These are phyloP conservation scores for Aechmea fasciata DNA, from an alignment of 176 grass and related monocot species.

Conservation along the genomic window DNA sequence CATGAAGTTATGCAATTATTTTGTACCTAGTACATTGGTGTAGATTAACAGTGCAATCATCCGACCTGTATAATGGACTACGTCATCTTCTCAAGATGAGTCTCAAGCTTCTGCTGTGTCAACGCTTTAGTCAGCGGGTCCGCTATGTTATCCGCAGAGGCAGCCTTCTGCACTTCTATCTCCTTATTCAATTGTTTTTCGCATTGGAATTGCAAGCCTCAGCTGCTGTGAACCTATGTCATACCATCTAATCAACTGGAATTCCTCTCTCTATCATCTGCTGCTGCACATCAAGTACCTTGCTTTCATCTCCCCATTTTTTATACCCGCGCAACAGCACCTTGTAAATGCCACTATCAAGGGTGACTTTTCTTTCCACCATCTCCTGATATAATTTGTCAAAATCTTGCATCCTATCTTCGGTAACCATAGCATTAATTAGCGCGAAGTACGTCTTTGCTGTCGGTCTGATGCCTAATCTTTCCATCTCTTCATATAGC, in stretches of 20 bases:
- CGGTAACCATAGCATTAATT: constrained; percentile 28
- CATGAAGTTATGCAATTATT: too few relatives aligned
- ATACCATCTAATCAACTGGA: constrained; percentile 8
- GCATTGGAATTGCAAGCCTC: too few relatives aligned
- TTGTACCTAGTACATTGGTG: too few relatives aligned
- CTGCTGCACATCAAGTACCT: constrained; percentile 32
- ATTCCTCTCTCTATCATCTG: constrained; percentile 37
- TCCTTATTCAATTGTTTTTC: too few relatives aligned
- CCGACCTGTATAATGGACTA: too few relatives aligned
- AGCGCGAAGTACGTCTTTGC: constrained; percentile 32
- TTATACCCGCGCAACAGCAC: constrained; percentile 30
- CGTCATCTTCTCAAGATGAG: too few relatives aligned
- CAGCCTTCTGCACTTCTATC: too few relatives aligned
- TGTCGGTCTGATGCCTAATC: constrained; percentile 34
- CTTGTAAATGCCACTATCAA: constrained; percentile 31
- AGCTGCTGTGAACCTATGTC: too few relatives aligned
- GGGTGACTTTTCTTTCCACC: constrained; percentile 39
- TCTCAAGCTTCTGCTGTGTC: too few relatives aligned
- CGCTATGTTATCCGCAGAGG: too few relatives aligned
- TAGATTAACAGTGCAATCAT: too few relatives aligned
- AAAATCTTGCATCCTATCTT: constrained; percentile 37
- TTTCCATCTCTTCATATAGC: constrained; percentile 38
- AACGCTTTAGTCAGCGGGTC: too few relatives aligned
- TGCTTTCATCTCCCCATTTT: constrained; percentile 37
- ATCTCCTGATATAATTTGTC: constrained; percentile 41